Evolutionary conservation across 1,139 yeast genomes (phyloP).

Genomic region (Sugiyamaella japonica): DNA sequence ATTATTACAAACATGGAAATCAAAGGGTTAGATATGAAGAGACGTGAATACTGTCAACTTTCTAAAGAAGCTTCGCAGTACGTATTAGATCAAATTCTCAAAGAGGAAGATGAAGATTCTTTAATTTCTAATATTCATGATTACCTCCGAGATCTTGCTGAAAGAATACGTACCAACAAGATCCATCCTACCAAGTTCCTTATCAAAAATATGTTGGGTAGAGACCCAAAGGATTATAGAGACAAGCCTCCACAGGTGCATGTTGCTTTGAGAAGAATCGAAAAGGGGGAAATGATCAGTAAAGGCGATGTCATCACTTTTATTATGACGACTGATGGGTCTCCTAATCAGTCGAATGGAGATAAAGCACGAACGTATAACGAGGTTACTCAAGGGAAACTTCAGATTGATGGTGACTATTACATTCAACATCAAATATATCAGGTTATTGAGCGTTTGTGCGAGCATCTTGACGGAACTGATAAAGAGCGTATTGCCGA

Average conservation of each 20-base stretch:
- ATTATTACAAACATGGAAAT: conserved; percentile 70
- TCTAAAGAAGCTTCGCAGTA: conserved; percentile 84
- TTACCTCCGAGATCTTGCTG: conserved; percentile 62
- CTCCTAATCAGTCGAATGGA: conserved; percentile 45
- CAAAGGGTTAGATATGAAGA: conserved; percentile 94
- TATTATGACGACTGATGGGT: conserved; percentile 51
- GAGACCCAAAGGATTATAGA: conserved; percentile 43
- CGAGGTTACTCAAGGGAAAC: conserved; percentile 58
- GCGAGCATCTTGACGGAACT: conserved; percentile 83
- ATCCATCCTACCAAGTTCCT: conserved; percentile 61
- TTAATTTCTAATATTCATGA: conserved; percentile 73
- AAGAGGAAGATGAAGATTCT: conserved; percentile 74
- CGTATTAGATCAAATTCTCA: conserved; percentile 69
- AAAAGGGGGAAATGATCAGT: conserved; percentile 78
- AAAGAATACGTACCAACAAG: conserved; percentile 59
- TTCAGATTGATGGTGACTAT: conserved; percentile 71
- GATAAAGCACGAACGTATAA: conserved; percentile 78
- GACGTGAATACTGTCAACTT: conserved; percentile 93
- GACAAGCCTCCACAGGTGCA: conserved; percentile 88
- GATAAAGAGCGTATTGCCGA: conserved; percentile 78
- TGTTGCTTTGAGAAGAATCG: conserved; percentile 79
- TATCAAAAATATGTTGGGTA: conserved; percentile 44
- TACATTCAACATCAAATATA: conserved; percentile 86
- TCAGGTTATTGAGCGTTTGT: conserved; percentile 86
- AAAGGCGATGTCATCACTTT: conserved; percentile 91